A percentile compares a stretch with the other conserved stretches of the same genome.
Conservation (phyloP, 192 early-diverging fungal genomes). For the Coemansia pectinata region DNA sequence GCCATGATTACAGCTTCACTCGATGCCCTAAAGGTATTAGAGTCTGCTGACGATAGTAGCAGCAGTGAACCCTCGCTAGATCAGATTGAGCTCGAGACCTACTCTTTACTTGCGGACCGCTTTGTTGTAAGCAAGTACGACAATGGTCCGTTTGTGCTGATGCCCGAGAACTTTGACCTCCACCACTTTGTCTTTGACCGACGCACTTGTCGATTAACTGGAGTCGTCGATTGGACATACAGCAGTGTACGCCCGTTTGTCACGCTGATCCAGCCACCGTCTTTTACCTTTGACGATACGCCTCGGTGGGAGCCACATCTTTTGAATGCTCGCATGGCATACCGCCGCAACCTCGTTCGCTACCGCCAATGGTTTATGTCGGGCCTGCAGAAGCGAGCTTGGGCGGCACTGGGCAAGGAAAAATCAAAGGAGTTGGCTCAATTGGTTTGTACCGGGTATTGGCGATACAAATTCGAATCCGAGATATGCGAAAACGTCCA, state of each 20-base stretch:
- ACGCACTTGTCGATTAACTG: conserved; percentile 11
- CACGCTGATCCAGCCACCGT: conserved; percentile 37
- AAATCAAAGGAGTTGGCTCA: conserved; percentile 17
- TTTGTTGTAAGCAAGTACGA: conserved; percentile 5
- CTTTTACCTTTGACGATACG: conserved; percentile 48
- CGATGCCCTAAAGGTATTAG: conserved; percentile 15
- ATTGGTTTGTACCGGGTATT: conserved; percentile 36
- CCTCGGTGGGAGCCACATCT: conserved; percentile 42
- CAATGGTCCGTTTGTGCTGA: conserved; percentile 33
- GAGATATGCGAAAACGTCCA: conserved; percentile 31
- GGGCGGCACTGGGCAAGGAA: conserved; percentile 18
- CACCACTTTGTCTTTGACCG: conserved; percentile 32
- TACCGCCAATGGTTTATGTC: conserved; percentile 44
- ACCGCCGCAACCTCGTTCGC: conserved; percentile 44
- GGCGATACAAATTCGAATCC: conserved; percentile 45
- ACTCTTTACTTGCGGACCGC: neutral
- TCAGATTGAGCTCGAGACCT: conserved; percentile 25
- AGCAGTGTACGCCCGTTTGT: conserved; percentile 23
- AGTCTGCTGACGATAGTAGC: neutral
- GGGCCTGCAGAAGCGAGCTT: conserved; percentile 32
- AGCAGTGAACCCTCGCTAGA: conserved; percentile 22
- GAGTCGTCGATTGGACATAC: conserved; percentile 45
- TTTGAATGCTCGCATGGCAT: conserved; percentile 18
- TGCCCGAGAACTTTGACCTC: conserved; percentile 39
- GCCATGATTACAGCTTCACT: conserved; percentile 30